Evolutionary conservation across 169 alveolate genomes (phyloP), one percentile per base, ranked within the genome.

Genomic region (Miamiensis avidus): DNA sequence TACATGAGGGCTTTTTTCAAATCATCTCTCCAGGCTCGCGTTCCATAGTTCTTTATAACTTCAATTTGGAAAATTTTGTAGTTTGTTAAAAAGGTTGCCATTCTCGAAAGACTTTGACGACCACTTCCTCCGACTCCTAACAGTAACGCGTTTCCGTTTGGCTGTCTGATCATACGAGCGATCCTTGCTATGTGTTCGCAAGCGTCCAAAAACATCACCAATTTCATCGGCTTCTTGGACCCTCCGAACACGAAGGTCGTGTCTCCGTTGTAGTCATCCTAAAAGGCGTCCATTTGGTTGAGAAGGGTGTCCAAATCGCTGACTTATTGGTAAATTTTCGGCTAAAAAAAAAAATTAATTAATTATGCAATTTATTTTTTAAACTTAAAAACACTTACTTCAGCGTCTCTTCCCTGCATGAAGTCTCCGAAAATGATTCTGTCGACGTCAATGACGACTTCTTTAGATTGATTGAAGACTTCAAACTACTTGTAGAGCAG

Each of bases 81-180:
- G 90, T 96, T 97, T 25, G 94, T 85, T 73, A 96, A 92, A 85
- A 89, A 97, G 6, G 97, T 91, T n/a, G 98, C 96, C 83, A 97
- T 85, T 85, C 98, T 93, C 28, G 97, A 92, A 72, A 97, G 87
- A 31, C 96, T 90, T 92, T 95, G 95, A 83, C 99, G 89, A 72
- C 99, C 99, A 25, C 97, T 91, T 27, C 99, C 99, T 33, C 99
- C 99, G 4, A 97, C 99, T 33, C 99, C 98, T 32, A 97, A 90
- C 31, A 96, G 84, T 72, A 97, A 91, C 1, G 98, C 97, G 82
- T 97, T 95, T 69, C 98, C 99, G 31, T 92, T 91, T 1, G 98
- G 98, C 88, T 95, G 94, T 76, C 98, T 90, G 32, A 97, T 93
- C 78, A 96, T 95, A 29, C 99, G 83, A 76, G 97, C 91, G 27